Percentiles rank a stretch among this genome's conserved stretches.
These are phyloP conservation scores for Lachnellula subtilissima DNA, from an alignment of 2,329 filamentous ascomycete genomes.

Conservation along the genomic window DNA sequence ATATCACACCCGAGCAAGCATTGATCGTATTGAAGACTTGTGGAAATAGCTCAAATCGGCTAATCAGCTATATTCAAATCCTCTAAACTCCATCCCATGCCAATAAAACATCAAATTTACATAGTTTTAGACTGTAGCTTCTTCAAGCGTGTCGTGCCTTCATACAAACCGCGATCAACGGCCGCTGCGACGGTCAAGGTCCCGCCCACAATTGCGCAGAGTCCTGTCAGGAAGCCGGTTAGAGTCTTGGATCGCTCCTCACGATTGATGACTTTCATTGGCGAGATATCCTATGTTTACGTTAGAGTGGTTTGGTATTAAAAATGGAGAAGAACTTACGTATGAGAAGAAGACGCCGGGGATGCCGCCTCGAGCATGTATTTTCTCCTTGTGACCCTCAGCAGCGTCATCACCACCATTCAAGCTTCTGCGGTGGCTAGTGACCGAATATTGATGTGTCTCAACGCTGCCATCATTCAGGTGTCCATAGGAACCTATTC, in stretches of 20 bases:
- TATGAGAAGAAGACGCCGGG: conserved; percentile 99
- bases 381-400: conserved; percentile 85
- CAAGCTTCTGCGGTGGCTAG: conserved; percentile 88
- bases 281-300: conserved; percentile 75
- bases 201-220: conserved; percentile 91
- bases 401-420: conserved; percentile 76
- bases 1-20: too few species aligned
- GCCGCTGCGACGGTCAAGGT: conserved; percentile 94
- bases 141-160: conserved; percentile 77
- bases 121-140: conserved; percentile 71
- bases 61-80: conserved; percentile 15
- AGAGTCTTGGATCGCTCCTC: conserved; percentile 88
- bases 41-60: not conserved
- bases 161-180: conserved; percentile 84
- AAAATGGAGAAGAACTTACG: conserved; percentile 48
- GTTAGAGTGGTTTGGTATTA: conserved; percentile 16
- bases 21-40: not conserved
- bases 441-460: conserved; percentile 97
- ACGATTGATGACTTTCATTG: conserved; percentile 98
- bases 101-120: conserved; percentile 28
- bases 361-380: conserved; percentile 87
- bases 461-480: conserved; percentile 76
- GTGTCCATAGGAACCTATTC: conserved; percentile 65
- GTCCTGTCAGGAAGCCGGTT: conserved; percentile 83
- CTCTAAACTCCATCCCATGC: conserved; percentile 26